Evolutionary conservation across 495 filamentous ascomycete species (phyloP).

Genomic region (Talaromyces stipitatus): DNA sequence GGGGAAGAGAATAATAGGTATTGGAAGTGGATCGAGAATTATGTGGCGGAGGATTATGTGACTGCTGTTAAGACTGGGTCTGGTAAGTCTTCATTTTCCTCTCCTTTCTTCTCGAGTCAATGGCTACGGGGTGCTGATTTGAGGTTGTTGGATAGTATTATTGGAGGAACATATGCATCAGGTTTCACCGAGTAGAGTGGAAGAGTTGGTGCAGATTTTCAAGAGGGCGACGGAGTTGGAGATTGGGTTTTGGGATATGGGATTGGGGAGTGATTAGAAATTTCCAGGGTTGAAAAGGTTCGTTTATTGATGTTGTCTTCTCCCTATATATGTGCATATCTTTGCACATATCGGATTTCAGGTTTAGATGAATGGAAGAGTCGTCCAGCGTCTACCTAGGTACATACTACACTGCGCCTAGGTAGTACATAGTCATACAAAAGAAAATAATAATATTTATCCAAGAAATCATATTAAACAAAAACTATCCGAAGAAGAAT

Average conservation of each 20-base stretch:
- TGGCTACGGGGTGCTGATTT: conserved; percentile 3
- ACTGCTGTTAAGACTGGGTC: conserved; percentile 59
- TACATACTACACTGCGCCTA: not conserved
- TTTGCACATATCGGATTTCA: no score
- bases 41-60: conserved; percentile 68
- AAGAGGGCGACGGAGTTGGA: conserved; percentile 87
- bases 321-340: not conserved
- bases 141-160: conserved; percentile 40
- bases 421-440: not conserved
- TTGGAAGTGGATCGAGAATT: conserved; percentile 86
- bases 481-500: conserved; percentile 12
- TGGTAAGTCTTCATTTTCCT: conserved; percentile 36
- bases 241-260: conserved; percentile 85
- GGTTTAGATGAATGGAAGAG: not conserved
- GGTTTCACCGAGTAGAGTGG: conserved; percentile 65
- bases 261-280: conserved; percentile 27
- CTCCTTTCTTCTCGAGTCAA: not conserved
- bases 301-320: not conserved
- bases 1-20: conserved; percentile 61
- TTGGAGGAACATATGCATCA: conserved; percentile 62
- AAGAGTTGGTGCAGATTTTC: conserved; percentile 76
- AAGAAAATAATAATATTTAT: not conserved
- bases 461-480: not conserved
- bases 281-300: not conserved
- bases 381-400: not conserved